Evolutionary conservation across 2,329 filamentous ascomycete genomes (phyloP).

Genomic region (Erysiphe pulchra): DNA sequence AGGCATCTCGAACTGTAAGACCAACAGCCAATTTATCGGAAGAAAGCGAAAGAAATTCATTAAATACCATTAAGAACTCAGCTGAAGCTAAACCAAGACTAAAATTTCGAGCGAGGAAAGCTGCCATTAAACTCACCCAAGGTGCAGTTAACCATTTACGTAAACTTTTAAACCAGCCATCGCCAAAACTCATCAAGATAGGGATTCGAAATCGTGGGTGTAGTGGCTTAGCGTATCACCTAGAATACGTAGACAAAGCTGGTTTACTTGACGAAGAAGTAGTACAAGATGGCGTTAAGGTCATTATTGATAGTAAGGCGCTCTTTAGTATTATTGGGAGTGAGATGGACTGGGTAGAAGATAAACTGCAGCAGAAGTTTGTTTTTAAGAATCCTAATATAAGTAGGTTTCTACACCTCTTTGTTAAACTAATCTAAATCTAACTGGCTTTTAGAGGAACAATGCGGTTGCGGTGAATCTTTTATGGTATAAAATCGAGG

Average conservation of each 20-base stretch:
- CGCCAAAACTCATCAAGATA: constrained; percentile 80
- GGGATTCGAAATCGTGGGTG: constrained; percentile 87
- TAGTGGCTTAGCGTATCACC: constrained; percentile 74
- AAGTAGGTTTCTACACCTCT: constrained; percentile 32
- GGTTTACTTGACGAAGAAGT: constrained; percentile 75
- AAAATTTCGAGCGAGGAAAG: constrained; percentile 62
- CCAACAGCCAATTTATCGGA: constrained; percentile 27
- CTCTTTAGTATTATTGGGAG: constrained; percentile 94
- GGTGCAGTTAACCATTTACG: constrained; percentile 57
- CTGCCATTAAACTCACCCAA: constrained; percentile 66
- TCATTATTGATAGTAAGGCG: constrained; percentile 90
- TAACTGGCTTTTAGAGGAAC: constrained; percentile 38
- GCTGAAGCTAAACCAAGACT: constrained; percentile 25
- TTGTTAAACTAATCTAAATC: constrained; percentile 11
- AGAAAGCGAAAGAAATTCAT: constrained; percentile 39
- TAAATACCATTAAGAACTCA: constrained; percentile 18
- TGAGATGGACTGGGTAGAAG: constrained; percentile 98
- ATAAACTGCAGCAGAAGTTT: constrained; percentile 78
- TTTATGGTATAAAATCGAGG: constrained; percentile 54
- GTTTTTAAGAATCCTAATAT: constrained; percentile 96
- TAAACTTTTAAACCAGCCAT: constrained; percentile 53
- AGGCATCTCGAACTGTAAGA: constrained; percentile 8
- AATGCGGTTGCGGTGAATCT: constrained; percentile 89
- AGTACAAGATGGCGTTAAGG: constrained; percentile 86
- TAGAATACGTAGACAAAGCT: constrained; percentile 86